Conservation (phyloP, 2,329 filamentous ascomycete genomes). For the Talaromyces verruculosus region DNA sequence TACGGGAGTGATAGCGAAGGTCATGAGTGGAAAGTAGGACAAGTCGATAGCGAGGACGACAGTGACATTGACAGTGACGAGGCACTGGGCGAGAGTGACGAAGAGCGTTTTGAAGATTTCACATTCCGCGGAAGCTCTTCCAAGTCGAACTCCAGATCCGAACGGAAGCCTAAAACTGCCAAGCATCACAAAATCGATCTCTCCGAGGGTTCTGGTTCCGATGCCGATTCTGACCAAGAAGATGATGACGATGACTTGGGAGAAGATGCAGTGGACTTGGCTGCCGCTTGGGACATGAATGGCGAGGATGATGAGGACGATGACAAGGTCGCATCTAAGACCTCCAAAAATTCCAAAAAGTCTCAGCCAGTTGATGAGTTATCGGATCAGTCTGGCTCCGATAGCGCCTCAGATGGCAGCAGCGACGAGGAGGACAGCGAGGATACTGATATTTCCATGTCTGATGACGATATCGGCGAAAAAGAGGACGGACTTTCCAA, state of each 20-base stretch:
- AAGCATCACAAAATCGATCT: slow-evolving; percentile 48
- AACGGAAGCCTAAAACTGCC: slow-evolving; percentile 29
- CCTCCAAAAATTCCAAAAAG: slow-evolving; percentile 29
- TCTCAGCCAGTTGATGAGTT: slow-evolving; percentile 24
- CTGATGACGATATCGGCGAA: slow-evolving; percentile 47
- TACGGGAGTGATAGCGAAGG: slow-evolving; percentile 82
- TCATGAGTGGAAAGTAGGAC: slow-evolving; percentile 78
- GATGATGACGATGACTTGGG: slow-evolving; percentile 62
- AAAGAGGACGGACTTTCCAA: slow-evolving; percentile 59
- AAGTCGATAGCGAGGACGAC: slow-evolving; percentile 66
- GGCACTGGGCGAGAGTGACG: slow-evolving; percentile 84
- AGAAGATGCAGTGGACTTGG: slow-evolving; percentile 63
- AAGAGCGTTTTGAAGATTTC: slow-evolving; percentile 79
- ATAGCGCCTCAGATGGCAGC: slow-evolving; percentile 31
- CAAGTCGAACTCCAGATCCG: slow-evolving; percentile 41
- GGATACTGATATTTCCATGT: slow-evolving; percentile 52
- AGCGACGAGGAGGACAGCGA: slow-evolving; percentile 47
- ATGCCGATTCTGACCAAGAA: slow-evolving; percentile 28
- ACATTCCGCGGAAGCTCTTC: slow-evolving; percentile 63
- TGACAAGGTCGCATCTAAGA: slow-evolving; percentile 32
- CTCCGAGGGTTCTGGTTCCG: slow-evolving; percentile 51
- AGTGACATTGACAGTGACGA: slow-evolving; percentile 72
- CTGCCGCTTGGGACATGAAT: slow-evolving; percentile 61
- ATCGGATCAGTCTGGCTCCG: slow-evolving; percentile 21
- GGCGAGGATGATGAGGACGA: slow-evolving; percentile 44